A percentile compares a stretch with the other conserved stretches of the same genome.
These are phyloP conservation scores for Globisporangium viniferum DNA, from an alignment of 352 stramenopile species.

Conservation along the genomic window DNA sequence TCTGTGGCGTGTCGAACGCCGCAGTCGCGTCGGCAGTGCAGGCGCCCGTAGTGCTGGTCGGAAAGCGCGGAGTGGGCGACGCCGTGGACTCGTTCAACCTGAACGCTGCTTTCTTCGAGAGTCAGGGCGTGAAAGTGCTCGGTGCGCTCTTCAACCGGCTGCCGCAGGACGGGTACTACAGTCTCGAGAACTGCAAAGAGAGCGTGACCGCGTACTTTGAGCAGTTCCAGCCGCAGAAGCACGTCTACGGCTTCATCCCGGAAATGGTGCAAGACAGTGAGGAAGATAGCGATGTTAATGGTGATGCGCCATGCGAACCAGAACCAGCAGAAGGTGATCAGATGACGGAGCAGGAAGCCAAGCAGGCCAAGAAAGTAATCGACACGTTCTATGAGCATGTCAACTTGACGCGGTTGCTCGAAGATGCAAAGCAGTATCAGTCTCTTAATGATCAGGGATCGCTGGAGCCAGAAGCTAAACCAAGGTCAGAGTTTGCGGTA, in stretches of 20 bases:
- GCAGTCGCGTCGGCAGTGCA: conserved; percentile 59
- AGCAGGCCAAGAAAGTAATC: conserved; percentile 30
- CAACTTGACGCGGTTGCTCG: conserved; percentile 37
- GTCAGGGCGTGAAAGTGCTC: conserved; percentile 89
- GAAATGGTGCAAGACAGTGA: conserved; percentile 41
- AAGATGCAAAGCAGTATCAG: conserved; percentile 24
- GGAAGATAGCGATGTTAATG: neutral
- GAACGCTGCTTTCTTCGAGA: conserved; percentile 95
- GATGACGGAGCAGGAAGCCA: conserved; percentile 15
- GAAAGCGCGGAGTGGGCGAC: conserved; percentile 94
- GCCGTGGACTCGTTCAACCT: conserved; percentile 98
- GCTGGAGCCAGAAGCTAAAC: neutral
- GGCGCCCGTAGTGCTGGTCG: conserved; percentile 92
- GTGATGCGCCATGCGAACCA: neutral
- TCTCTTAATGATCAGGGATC: neutral
- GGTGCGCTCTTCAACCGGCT: conserved; percentile 97
- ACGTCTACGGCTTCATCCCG: conserved; percentile 82
- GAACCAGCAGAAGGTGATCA: conserved; percentile 10
- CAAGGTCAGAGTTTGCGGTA: neutral
- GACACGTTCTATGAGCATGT: conserved; percentile 36
- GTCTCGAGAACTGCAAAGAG: conserved; percentile 87
- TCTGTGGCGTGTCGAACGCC: conserved; percentile 79
- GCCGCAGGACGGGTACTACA: conserved; percentile 92
- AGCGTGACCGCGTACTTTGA: conserved; percentile 92
- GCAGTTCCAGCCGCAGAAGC: conserved; percentile 63